Evolutionary conservation across 1,284 basidiomycete genomes (phyloP).

Genomic region (Schizophyllum amplum): DNA sequence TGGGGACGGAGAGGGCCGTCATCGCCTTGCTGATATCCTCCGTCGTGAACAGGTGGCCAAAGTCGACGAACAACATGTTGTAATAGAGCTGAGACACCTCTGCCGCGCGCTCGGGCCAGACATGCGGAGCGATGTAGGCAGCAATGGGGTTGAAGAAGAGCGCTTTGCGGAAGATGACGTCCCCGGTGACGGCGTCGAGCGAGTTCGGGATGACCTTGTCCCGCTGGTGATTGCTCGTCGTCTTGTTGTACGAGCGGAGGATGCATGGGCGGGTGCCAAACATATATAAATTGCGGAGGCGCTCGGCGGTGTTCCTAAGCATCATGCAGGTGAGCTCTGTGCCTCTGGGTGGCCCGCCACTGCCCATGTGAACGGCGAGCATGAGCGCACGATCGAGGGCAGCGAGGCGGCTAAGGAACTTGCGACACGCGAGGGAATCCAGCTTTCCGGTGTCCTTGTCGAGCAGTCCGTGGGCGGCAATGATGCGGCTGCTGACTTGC

Average conservation of each 20-base stretch:
- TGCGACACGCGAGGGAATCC: too few species aligned
- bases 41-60: conserved; percentile 13
- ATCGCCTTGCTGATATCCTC: conserved; percentile 14
- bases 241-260: conserved; percentile 21
- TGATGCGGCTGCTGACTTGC: too few species aligned
- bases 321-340: conserved; percentile 18
- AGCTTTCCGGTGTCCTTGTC: neutral
- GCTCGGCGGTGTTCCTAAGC: conserved; percentile 11
- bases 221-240: conserved; percentile 4
- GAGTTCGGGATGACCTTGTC: conserved; percentile 24
- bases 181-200: conserved; percentile 14
- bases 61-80: conserved; percentile 19
- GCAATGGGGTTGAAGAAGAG: conserved; percentile 6
- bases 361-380: conserved; percentile 9
- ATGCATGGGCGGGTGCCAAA: conserved; percentile 16
- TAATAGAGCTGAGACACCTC: conserved; percentile 10
- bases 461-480: too few species aligned
- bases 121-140: neutral
- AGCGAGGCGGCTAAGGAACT: too few species aligned
- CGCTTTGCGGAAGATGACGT: conserved; percentile 20
- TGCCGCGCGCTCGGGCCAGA: neutral
- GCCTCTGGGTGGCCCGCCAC: conserved; percentile 16
- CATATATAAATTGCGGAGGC: conserved; percentile 11
- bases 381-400: too few species aligned
- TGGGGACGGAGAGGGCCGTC: neutral